Percentiles rank a stretch among this genome's conserved stretches.
Conservation (phyloP, 2,329 filamentous ascomycete species). For the Pestalotiopsis sp. region DNA sequence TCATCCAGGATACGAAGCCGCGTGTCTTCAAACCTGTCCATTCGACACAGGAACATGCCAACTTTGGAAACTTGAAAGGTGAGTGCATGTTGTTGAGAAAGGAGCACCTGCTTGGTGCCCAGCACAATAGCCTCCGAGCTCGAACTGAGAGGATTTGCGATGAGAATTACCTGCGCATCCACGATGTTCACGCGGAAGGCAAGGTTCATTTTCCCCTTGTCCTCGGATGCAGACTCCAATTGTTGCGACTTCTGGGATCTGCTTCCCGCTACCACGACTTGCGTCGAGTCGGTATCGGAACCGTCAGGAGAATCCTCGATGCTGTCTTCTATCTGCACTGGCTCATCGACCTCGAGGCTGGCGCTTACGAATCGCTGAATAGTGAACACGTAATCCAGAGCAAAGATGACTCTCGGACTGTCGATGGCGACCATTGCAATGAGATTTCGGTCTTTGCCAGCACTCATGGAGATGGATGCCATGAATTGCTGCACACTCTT, state of each 20-base stretch:
- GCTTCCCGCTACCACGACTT: conserved; percentile 44
- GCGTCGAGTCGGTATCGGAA: conserved; percentile 62
- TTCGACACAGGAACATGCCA: conserved; percentile 97
- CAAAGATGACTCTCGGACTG: conserved; percentile 92
- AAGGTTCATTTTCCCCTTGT: conserved; percentile 64
- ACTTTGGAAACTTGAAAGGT: conserved; percentile 93
- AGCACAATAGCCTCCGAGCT: conserved; percentile 96
- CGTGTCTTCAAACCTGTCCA: conserved; percentile 95
- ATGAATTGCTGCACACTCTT: conserved; percentile 97
- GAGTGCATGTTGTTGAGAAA: conserved; percentile 91
- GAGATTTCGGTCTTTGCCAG: conserved; percentile 77
- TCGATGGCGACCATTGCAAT: conserved; percentile 94
- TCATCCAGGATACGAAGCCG: conserved; percentile 93
- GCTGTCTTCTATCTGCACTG: conserved; percentile 53
- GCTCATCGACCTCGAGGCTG: conserved; percentile 69
- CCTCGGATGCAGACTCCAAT: conserved; percentile 21
- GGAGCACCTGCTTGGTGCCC: conserved; percentile 87
- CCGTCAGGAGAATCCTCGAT: conserved; percentile 60
- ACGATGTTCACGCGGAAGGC: conserved; percentile 93
- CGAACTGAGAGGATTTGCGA: conserved; percentile 87
- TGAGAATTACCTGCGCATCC: conserved; percentile 93
- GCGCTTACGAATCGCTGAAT: conserved; percentile 81
- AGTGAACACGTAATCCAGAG: conserved; percentile 92
- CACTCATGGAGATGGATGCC: conserved; percentile 93
- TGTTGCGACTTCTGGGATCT: conserved; percentile 33